Base-by-base conservation (phyloP, 164 flowering plant genomes). In the Tetracentron sinense region DNA sequence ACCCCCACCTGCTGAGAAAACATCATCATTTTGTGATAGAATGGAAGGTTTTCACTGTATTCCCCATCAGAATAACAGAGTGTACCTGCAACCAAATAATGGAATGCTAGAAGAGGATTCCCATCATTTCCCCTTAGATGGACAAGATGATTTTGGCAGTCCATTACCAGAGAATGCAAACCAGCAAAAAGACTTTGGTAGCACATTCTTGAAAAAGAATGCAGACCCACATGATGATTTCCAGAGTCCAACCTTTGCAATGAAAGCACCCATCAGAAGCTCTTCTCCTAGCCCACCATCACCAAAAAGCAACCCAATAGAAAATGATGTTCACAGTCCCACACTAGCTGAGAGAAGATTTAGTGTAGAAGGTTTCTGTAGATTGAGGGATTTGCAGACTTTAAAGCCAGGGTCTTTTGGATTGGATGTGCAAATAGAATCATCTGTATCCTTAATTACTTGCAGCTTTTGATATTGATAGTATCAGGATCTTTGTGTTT, bases 391-490 rank as follows among this genome's bases (percentile, higher is more conserved):
- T 71, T 69, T 66, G 44, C 52, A 33, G 54, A 62, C 65, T 72
- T 65, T 74, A 55, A 67, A 54, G 50, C 59, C 69, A 28, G 70
- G 62, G 61, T 56, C 57, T 67, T 33, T 44, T 61, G 58, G 57
- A 54, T 56, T 76, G 26, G 66, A 66, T 58, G 50, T 23, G 49
- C 65, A 61, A 53, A n/a, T 28, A 33, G 72, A 72, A 47, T 73
- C 74, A 64, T 63, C 83, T 70, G 87, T 86, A 87, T 83, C 92
- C 84, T 85, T 78, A n/a, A 0, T 14, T 50, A 21, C 65, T 20
- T 19, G 14, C 21, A 25, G 54, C 6, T 56, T 48, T n/a, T 25
- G 19, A 14, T 42, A 22, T 67, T 35, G 16, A 48, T 59, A 20
- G 61, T 63, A 16, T 4, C 29, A 16, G 35, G 19, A 31, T 60